Conservation (phyloP, 2,329 filamentous ascomycete genomes). For the Calonectria hawksworthii region DNA sequence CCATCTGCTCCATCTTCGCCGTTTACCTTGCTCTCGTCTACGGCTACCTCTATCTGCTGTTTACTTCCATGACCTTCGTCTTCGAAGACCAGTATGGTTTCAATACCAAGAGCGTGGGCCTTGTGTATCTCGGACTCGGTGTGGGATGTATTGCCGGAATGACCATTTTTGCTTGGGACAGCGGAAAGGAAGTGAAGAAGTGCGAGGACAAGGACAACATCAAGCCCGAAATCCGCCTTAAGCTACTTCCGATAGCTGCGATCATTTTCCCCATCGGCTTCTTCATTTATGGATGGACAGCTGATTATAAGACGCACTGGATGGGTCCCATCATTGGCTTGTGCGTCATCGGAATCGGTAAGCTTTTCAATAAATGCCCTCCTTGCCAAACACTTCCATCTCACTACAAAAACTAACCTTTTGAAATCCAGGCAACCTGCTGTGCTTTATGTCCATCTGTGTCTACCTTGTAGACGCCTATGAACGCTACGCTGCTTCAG, state of each 20-base stretch:
- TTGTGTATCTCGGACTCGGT: conserved; percentile 40
- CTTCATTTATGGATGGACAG: conserved; percentile 38
- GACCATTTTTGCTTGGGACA: conserved; percentile 27
- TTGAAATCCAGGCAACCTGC: conserved; percentile 3
- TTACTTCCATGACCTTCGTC: conserved; percentile 68
- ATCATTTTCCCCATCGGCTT: conserved; percentile 27
- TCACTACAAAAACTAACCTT: background rate
- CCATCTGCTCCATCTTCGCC: conserved; percentile 60
- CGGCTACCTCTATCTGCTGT: conserved; percentile 67
- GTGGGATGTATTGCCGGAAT: conserved; percentile 33
- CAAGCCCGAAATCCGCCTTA: conserved; percentile 27
- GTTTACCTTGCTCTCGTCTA: conserved; percentile 67
- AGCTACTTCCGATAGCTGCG: conserved; percentile 24
- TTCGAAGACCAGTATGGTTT: conserved; percentile 60
- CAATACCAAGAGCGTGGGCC: conserved; percentile 33
- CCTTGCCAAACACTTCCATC: too few relatives aligned
- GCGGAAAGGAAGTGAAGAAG: conserved; percentile 25
- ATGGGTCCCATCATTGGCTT: conserved; percentile 30
- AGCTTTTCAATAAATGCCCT: too few relatives aligned
- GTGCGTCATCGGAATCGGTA: conserved; percentile 28
- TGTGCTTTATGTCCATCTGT: conserved; percentile 31
- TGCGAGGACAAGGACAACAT: background rate
- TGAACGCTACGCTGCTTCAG: conserved; percentile 29
- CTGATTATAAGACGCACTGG: conserved; percentile 32
- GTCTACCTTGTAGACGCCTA: conserved; percentile 35